Evolutionary conservation across 192 early-diverging fungal species (phyloP).

Genomic region (Linnemannia exigua): DNA sequence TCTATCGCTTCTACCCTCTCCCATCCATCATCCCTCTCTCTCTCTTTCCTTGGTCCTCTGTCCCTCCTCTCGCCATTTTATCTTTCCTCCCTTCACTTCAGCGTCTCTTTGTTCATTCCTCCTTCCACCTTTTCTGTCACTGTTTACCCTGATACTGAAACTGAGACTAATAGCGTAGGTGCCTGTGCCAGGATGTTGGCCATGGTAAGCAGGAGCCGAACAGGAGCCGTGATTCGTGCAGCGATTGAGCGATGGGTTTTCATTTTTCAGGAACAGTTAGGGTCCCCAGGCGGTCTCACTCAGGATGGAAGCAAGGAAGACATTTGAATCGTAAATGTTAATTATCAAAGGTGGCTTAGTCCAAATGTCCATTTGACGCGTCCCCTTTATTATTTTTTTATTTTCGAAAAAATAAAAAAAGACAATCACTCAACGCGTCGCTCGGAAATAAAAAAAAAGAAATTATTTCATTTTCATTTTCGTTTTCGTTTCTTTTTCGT

Average conservation of each 20-base stretch:
- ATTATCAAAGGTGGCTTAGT: not conserved
- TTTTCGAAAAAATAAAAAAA: not conserved
- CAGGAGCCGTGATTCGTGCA: no score
- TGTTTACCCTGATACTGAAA: no score
- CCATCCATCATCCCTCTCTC: not conserved
- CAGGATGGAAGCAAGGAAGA: not conserved
- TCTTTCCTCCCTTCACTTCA: not conserved
- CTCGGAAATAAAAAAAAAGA: slow-evolving; percentile 3
- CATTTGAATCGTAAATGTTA: not conserved
- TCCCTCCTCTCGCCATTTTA: not conserved
- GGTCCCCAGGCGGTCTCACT: not conserved
- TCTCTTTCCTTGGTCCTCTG: not conserved
- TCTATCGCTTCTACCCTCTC: no score
- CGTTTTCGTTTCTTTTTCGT: not conserved
- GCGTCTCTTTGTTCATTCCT: not conserved
- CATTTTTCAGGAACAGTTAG: not conserved
- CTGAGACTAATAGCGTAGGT: no score
- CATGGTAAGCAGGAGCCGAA: no score
- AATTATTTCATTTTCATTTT: slow-evolving; percentile 3
- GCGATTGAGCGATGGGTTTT: not conserved
- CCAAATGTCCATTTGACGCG: not conserved
- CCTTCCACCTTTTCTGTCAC: not conserved
- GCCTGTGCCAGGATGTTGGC: no score
- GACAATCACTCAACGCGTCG: not conserved
- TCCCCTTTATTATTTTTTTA: not conserved